Conservation (phyloP, 176 grass and related monocot species). For the Bromus sterilis region DNA sequence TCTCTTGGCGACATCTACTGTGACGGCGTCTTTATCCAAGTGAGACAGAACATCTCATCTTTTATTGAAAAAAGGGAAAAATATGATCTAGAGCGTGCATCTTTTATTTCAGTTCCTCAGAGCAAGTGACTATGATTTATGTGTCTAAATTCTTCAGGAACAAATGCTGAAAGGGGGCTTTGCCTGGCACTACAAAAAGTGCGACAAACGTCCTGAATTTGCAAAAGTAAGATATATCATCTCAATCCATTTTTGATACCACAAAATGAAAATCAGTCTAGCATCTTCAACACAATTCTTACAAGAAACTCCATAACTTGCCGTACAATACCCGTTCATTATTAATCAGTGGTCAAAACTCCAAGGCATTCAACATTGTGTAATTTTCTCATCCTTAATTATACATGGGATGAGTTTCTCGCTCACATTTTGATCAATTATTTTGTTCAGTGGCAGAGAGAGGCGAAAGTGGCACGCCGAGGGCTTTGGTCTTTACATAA, state of each 20-base stretch:
- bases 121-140: neutral
- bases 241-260: neutral
- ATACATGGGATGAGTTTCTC: neutral
- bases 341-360: neutral
- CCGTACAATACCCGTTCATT: neutral
- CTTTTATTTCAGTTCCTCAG: neutral
- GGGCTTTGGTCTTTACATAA: neutral
- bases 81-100: no score
- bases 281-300: neutral
- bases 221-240: neutral
- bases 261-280: neutral
- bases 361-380: neutral
- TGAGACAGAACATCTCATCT: neutral
- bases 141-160: neutral
- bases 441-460: neutral
- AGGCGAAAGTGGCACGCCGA: neutral
- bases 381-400: neutral
- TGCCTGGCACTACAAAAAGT: neutral
- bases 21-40: neutral
- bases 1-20: neutral
- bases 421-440: neutral
- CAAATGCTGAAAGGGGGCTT: neutral
- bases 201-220: neutral
- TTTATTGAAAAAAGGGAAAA: no score
- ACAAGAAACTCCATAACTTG: neutral